Percentiles rank a stretch among this genome's conserved stretches.
phyloP scores from a whole-genome alignment of 225 moss, liverwort and hornwort genomes.

The Marchantia polymorpha region DNA sequence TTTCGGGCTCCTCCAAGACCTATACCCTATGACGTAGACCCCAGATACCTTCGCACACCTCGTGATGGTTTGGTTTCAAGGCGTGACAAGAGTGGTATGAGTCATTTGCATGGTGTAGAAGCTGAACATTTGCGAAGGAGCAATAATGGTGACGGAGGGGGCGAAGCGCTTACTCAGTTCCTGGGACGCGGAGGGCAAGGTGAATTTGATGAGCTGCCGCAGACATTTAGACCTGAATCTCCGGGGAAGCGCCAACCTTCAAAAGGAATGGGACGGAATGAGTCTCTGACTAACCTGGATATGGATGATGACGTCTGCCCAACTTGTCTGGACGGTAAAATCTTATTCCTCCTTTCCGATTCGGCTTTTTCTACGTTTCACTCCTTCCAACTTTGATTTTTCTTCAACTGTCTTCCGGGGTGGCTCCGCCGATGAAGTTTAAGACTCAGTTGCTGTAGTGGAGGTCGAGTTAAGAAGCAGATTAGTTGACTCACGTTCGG shows the following conservation, averaged over 20 bases:
- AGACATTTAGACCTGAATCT: conserved; percentile 55
- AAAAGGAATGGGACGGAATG: conserved; percentile 64
- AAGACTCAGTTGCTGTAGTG: too few relatives aligned
- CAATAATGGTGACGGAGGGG: conserved; percentile 53
- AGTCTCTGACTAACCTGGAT: conserved; percentile 61
- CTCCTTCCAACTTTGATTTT: not conserved
- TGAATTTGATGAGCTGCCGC: conserved; percentile 60
- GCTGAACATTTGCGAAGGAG: conserved; percentile 57
- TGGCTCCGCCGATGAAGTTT: too few relatives aligned
- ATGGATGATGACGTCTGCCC: conserved; percentile 91
- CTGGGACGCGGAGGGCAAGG: conserved; percentile 52
- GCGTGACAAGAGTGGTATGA: conserved; percentile 58
- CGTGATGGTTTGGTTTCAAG: conserved; percentile 59
- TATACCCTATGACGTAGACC: conserved; percentile 79
- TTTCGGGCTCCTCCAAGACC: conserved; percentile 92
- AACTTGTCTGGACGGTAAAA: conserved; percentile 88
- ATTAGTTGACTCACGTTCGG: too few relatives aligned
- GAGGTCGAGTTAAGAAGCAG: too few relatives aligned
- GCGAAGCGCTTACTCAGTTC: conserved; percentile 63
- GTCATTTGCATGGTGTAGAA: conserved; percentile 64
- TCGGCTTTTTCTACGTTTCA: not conserved
- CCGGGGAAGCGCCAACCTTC: conserved; percentile 53
- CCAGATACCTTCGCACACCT: conserved; percentile 49
- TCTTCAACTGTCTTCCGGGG: too few relatives aligned
- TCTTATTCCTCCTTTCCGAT: not conserved